phyloP scores from a whole-genome alignment of 2,329 filamentous ascomycete species.

The Alternaria tenuissima region DNA sequence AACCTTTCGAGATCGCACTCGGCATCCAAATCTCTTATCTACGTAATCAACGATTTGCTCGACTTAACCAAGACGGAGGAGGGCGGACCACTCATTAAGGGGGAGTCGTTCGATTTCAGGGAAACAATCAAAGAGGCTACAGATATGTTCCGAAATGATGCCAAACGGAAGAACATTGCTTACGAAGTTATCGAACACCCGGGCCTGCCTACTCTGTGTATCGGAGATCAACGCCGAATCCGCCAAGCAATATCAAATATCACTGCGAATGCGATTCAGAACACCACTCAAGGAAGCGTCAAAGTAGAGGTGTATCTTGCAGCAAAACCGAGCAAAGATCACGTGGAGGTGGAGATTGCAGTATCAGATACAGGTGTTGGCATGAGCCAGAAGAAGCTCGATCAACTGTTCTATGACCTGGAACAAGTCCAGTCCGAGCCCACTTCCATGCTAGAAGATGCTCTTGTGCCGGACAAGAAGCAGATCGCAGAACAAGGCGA shows the following conservation, averaged over 20 bases:
- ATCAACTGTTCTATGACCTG: conserved; percentile 67
- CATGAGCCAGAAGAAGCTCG: conserved; percentile 65
- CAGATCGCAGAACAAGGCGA: conserved; percentile 39
- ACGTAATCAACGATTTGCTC: conserved; percentile 90
- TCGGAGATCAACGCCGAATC: conserved; percentile 82
- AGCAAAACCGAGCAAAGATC: conserved; percentile 48
- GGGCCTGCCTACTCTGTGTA: conserved; percentile 73
- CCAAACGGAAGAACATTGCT: conserved; percentile 75
- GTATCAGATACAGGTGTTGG: conserved; percentile 79
- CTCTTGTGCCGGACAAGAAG: conserved; percentile 43
- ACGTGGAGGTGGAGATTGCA: conserved; percentile 75
- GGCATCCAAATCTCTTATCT: conserved; percentile 89
- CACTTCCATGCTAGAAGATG: conserved; percentile 39
- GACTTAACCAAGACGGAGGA: conserved; percentile 90
- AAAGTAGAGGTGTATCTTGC: conserved; percentile 74
- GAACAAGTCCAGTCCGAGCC: conserved; percentile 66
- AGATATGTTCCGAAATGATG: conserved; percentile 75
- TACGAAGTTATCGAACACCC: conserved; percentile 74
- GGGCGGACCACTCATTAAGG: conserved; percentile 78
- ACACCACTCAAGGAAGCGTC: conserved; percentile 74
- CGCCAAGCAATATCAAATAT: conserved; percentile 84
- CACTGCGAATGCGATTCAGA: conserved; percentile 83
- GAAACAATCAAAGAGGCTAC: conserved; percentile 79
- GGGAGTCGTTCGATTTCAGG: conserved; percentile 78
- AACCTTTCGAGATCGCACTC: conserved; percentile 86